Conservation (phyloP, 371 early-diverging fungal genomes). For the Coemansia sp. region DNA sequence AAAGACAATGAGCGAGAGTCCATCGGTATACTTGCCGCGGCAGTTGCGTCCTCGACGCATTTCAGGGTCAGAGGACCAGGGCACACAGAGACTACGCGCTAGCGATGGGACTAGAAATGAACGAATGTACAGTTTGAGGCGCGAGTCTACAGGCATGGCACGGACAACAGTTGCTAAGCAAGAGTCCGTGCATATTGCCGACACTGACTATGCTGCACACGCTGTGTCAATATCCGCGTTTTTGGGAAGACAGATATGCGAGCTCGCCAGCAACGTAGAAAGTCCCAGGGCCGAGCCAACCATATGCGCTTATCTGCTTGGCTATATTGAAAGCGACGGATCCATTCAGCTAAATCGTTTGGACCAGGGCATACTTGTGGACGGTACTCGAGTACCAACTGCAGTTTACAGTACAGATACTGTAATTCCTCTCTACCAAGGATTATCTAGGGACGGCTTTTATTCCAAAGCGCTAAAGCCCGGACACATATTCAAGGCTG, state of each 20-base stretch:
- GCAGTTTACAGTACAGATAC: slow-evolving; percentile 18
- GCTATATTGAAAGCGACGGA: slow-evolving; percentile 35
- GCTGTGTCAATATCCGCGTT: slow-evolving; percentile 28
- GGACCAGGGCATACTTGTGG: slow-evolving; percentile 26
- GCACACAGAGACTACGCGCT: background rate
- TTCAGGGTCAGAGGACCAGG: background rate
- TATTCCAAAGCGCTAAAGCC: slow-evolving; percentile 17
- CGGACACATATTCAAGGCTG: slow-evolving; percentile 15
- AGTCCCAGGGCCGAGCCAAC: background rate
- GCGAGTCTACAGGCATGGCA: background rate
- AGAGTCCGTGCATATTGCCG: background rate
- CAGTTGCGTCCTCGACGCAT: slow-evolving; percentile 26
- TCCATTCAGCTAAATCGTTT: slow-evolving; percentile 33
- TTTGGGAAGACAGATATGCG: slow-evolving; percentile 30
- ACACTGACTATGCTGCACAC: background rate
- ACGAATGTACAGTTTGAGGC: background rate
- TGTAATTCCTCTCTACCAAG: slow-evolving; percentile 31
- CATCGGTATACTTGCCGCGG: slow-evolving; percentile 42
- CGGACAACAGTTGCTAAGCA: background rate
- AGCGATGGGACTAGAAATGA: background rate
- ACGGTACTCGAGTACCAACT: slow-evolving; percentile 25
- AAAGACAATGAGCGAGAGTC: slow-evolving; percentile 37
- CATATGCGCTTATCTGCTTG: slow-evolving; percentile 34
- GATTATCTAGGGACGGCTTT: slow-evolving; percentile 12
- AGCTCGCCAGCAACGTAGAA: background rate